Conservation (phyloP, 495 filamentous ascomycete species). For the Podospora appendiculata region DNA sequence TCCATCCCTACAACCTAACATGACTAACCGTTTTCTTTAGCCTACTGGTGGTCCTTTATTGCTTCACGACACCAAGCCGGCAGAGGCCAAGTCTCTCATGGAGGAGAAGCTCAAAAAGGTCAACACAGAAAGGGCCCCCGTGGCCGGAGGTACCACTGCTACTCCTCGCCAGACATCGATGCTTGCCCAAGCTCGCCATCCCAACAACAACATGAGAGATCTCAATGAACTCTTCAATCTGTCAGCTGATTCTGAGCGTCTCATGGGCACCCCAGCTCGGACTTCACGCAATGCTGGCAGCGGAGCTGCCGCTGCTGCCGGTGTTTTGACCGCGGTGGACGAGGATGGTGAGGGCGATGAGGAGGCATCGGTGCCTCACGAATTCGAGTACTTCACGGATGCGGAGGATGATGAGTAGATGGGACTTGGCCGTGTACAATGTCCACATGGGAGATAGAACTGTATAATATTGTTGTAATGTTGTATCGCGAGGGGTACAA, state of each 20-base stretch:
- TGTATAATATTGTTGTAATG: conserved; percentile 8
- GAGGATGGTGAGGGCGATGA: conserved; percentile 80
- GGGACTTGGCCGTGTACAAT: neutral
- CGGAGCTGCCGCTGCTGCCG: conserved; percentile 69
- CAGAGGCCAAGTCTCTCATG: conserved; percentile 67
- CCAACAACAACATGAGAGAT: conserved; percentile 8
- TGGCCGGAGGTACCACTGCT: conserved; percentile 26
- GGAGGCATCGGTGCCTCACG: conserved; percentile 69
- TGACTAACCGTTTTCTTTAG: conserved; percentile 46
- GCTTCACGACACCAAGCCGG: conserved; percentile 75
- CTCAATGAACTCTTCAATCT: conserved; percentile 31
- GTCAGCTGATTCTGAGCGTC: too few relatives aligned
- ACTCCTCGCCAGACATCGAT: conserved; percentile 4
- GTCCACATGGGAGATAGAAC: neutral
- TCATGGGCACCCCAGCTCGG: too few relatives aligned
- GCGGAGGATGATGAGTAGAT: conserved; percentile 48
- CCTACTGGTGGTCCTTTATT: conserved; percentile 92
- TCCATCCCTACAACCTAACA: conserved; percentile 1
- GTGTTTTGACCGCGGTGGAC: conserved; percentile 72
- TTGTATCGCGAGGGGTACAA: neutral
- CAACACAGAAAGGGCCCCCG: conserved; percentile 55
- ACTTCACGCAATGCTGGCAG: conserved; percentile 14
- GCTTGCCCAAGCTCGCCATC: conserved; percentile 4
- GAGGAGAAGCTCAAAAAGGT: conserved; percentile 83
- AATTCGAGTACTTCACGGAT: conserved; percentile 83